Evolutionary conservation across 441 rosid species (phyloP), one percentile per base, ranked within the genome.

Genomic region (Populus hybrid): DNA sequence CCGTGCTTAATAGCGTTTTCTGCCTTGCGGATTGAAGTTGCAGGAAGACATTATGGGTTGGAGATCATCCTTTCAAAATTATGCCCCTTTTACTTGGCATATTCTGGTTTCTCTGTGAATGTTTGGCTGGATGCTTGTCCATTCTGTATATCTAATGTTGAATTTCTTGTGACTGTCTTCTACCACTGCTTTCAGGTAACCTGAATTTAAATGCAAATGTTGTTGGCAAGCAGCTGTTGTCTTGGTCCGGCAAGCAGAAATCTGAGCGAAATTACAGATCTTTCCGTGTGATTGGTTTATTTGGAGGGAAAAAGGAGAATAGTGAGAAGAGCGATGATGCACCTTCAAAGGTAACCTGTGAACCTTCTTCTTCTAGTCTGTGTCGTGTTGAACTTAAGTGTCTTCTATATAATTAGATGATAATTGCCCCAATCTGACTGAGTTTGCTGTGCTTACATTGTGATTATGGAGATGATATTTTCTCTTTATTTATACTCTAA

Each of bases 231-330:
- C 87, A 80, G 76, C 79, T 78, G 24, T 26, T 80, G 40, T 83
- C 80, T 38, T 81, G 76, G 81, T 64, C 85, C 10, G 73, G 69
- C 70, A 76, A 68, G 40, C 83, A 74, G 21, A 88, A 79, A 38
- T 57, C 80, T 50, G 78, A 70, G 70, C 74, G 18, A 34, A 57
- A 77, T 57, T 73, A 69, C 71, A 86, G 79, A 83, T 69, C 91
- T 77, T 81, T 91, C 69, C 83, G 85, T 42, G 88, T 91, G 18
- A 75, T 82, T 84, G 86, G 88, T 64, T 81, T 92, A 9, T 92
- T 92, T 81, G 98, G 98, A 76, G 98, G 97, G 32, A 91, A 92
- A 76, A 94, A 91, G 85, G 97, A 94, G 18, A 83, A 86, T 30
- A 79, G 76, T 73, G 94, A 89, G 66, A 85, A 86, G 73, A 75